phyloP scores from a whole-genome alignment of 352 stramenopile genomes.

The Phytopythium ostracodes region DNA sequence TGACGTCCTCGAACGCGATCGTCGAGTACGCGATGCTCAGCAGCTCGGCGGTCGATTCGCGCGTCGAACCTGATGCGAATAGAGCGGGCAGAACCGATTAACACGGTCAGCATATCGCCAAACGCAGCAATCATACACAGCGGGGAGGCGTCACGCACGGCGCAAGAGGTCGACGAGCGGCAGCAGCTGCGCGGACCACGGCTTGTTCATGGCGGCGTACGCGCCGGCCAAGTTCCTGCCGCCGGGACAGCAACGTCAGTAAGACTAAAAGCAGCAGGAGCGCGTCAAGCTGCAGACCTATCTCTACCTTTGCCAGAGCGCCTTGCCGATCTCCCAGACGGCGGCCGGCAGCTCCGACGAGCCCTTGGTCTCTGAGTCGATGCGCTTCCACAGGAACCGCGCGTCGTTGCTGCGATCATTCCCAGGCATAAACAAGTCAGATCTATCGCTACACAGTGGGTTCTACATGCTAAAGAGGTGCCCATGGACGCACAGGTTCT shows the following conservation, averaged over 20 bases:
- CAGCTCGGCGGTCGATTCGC: conserved; percentile 41
- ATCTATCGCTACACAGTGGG: background rate
- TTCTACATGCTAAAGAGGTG: background rate
- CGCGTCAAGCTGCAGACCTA: background rate
- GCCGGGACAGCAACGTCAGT: background rate
- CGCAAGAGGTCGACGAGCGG: conserved; percentile 40
- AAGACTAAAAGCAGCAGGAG: background rate
- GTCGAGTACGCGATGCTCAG: conserved; percentile 62
- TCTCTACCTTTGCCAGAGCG: conserved; percentile 53
- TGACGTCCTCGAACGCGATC: conserved; percentile 41
- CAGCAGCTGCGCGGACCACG: conserved; percentile 37
- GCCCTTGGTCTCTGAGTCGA: conserved; percentile 37
- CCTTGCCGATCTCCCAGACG: conserved; percentile 65
- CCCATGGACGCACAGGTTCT: conserved; percentile 27
- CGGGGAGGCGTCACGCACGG: conserved; percentile 23
- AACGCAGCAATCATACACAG: background rate
- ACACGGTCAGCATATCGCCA: no score
- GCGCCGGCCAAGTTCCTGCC: conserved; percentile 42
- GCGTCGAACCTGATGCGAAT: conserved; percentile 39
- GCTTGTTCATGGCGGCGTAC: conserved; percentile 51
- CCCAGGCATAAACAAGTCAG: background rate
- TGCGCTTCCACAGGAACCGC: conserved; percentile 75
- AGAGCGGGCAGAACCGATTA: background rate
- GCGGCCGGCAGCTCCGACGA: conserved; percentile 30
- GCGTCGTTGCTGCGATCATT: conserved; percentile 39